A percentile compares a stretch with the other conserved stretches of the same genome.
Evolutionary conservation across 1,284 basidiomycete genomes (phyloP).

Genomic region (Ganoderma lucidum): DNA sequence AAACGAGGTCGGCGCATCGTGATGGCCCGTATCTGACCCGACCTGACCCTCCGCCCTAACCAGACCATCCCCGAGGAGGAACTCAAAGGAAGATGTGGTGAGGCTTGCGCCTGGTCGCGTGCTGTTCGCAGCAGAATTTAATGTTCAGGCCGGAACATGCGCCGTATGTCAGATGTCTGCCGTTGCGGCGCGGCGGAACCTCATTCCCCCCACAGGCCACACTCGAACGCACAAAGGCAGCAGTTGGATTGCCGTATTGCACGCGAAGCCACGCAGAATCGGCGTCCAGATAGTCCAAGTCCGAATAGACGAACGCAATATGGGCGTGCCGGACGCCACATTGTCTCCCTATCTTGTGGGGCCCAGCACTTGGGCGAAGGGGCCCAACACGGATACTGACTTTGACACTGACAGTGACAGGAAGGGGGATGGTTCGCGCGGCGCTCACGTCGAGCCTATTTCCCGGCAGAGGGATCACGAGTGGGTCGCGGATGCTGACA

Average conservation of each 20-base stretch:
- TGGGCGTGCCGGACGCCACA: slow-evolving; percentile 20
- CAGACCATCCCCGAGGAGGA: neutral
- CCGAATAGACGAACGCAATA: neutral
- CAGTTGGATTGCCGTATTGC: slow-evolving; percentile 13
- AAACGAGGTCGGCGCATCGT: neutral
- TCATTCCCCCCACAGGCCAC: neutral
- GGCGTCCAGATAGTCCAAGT: neutral
- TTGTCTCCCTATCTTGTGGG: slow-evolving; percentile 7
- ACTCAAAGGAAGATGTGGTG: neutral
- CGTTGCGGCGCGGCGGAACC: slow-evolving; percentile 15
- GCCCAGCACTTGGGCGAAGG: slow-evolving; percentile 8
- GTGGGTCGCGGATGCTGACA: neutral
- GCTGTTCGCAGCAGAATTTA: slow-evolving; percentile 4
- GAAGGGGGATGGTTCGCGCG: neutral
- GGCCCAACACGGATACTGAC: neutral
- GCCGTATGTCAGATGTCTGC: neutral
- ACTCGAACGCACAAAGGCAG: neutral
- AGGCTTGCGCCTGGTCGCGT: neutral
- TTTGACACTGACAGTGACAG: neutral
- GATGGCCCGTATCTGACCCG: neutral
- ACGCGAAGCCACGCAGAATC: slow-evolving; percentile 1
- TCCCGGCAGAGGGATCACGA: slow-evolving; percentile 5
- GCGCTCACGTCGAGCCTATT: slow-evolving; percentile 7
- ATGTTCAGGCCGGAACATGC: neutral
- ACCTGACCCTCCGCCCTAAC: neutral